A percentile compares a stretch with the other conserved stretches of the same genome.
phyloP scores from a whole-genome alignment of 805 yeast genomes.

The Allodekkera sacchari region DNA sequence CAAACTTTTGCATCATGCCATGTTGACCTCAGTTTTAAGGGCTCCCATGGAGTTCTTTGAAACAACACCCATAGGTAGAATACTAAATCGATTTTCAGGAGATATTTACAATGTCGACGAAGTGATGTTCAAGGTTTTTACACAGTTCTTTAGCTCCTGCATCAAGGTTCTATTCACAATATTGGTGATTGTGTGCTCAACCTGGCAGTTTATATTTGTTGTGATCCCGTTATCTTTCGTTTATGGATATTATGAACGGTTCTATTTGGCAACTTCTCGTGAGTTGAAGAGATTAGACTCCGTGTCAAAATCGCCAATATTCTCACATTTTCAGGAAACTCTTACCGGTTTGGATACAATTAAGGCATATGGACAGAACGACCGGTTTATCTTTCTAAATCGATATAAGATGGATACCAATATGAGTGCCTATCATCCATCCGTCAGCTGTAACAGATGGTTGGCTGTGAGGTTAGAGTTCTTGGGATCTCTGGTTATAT shows the following conservation, averaged over 20 bases:
- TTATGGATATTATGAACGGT: conserved; percentile 30
- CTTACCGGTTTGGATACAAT: conserved; percentile 41
- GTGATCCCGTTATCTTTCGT: conserved; percentile 43
- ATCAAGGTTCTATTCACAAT: conserved; percentile 64
- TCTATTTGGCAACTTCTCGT: conserved; percentile 39
- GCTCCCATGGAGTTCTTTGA: conserved; percentile 93
- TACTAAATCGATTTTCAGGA: conserved; percentile 78
- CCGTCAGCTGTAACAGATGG: conserved; percentile 43
- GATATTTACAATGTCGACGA: conserved; percentile 85
- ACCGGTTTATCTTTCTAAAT: conserved; percentile 27
- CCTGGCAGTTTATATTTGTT: conserved; percentile 71
- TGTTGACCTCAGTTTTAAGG: conserved; percentile 62
- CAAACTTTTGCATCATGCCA: conserved; percentile 55
- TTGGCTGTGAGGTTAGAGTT: conserved; percentile 41
- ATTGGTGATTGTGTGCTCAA: conserved; percentile 66
- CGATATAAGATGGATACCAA: conserved; percentile 30
- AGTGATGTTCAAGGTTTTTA: conserved; percentile 54
- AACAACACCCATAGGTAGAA: conserved; percentile 86
- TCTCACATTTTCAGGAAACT: conserved; percentile 40
- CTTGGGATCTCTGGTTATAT: conserved; percentile 61
- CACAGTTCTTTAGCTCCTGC: conserved; percentile 53
- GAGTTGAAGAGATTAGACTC: conserved; percentile 44
- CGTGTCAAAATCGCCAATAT: conserved; percentile 38
- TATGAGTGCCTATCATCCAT: conserved; percentile 37
- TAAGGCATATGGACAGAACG: conserved; percentile 30